Evolutionary conservation across 805 yeast species (phyloP).

Genomic region (Yarrowia sp.): DNA sequence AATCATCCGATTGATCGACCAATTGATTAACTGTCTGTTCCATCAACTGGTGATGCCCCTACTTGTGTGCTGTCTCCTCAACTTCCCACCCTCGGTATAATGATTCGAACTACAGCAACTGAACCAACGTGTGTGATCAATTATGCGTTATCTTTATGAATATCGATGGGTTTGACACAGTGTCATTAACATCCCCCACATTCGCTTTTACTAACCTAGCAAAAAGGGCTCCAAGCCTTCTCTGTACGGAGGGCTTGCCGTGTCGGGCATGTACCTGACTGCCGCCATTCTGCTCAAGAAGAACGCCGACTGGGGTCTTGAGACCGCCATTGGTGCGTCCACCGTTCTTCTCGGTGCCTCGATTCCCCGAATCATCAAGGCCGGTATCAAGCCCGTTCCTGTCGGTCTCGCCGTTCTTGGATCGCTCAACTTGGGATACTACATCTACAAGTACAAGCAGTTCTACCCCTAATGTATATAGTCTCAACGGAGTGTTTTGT

Average conservation of each 20-base stretch:
- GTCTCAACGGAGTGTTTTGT: background rate
- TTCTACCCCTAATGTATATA: conserved; percentile 55
- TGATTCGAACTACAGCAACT: too few species aligned
- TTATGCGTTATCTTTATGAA: too few species aligned
- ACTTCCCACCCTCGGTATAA: too few species aligned
- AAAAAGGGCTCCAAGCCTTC: conserved; percentile 81
- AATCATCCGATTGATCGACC: too few species aligned
- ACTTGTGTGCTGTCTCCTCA: too few species aligned
- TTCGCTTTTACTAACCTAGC: conserved; percentile 42
- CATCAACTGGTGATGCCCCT: too few species aligned
- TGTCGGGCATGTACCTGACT: conserved; percentile 49
- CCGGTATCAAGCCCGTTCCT: conserved; percentile 73
- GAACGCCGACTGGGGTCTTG: conserved; percentile 80
- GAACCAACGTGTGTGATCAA: too few species aligned
- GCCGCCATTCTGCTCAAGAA: conserved; percentile 68
- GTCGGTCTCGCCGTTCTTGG: conserved; percentile 69
- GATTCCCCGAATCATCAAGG: conserved; percentile 68
- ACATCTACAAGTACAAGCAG: conserved; percentile 74
- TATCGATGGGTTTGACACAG: too few species aligned
- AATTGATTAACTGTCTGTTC: too few species aligned
- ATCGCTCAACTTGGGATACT: conserved; percentile 65
- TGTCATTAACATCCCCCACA: too few species aligned
- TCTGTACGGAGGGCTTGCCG: conserved; percentile 67
- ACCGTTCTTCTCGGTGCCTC: conserved; percentile 71
- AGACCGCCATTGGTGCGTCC: conserved; percentile 79